Base-by-base conservation (phyloP, 176 grass and related monocot genomes). In the Paspalum notatum region DNA sequence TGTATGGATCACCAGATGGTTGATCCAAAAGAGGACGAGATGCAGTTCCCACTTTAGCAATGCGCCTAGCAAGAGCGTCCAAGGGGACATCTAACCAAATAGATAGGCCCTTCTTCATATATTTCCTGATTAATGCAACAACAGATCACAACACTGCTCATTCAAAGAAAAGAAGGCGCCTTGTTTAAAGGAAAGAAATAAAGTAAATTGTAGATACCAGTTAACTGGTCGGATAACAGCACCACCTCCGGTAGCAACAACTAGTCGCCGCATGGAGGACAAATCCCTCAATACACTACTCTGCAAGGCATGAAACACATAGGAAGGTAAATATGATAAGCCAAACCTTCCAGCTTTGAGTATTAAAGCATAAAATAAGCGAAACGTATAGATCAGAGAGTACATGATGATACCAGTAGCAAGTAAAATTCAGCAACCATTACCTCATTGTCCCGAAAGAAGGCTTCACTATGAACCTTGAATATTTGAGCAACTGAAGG, bases 361-460 rank as follows among this genome's bases (percentile, higher is more conserved):
- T 48, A 13, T 18, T 76, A 70, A 62, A 24, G 59, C 14, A 71
- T 51, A 32, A 84, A 26, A 51, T 41, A 47, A 68, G 62, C 13
- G n/a, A 22, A 77, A 61, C 7, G 37, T 15, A 4, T 24, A 64
- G 15, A 12, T 21, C 58, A 66, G 21, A 78, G 40, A 62, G 39
- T 43, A 44, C 27, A 48, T 44, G 21, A 56, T 64, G 17, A 84
- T 47, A 57, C 39, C 32, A 62, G 44, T 66, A 82, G 7, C 8
- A 83, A 26, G 32, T 69, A 62, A 32, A 77, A 50, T 38, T 80
- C 14, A 81, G 41, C 18, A 62, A 81, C 10, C 25, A 3, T 69
- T 86, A 99, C 96, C 92, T 99, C 96, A 17, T 95, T 93, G 82
- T 99, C 96, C 46, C 92, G 86, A 73, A 99, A 99, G 91, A 99